Base-by-base conservation (phyloP, 2,329 filamentous ascomycete genomes). In the Monosporascus ibericus region DNA sequence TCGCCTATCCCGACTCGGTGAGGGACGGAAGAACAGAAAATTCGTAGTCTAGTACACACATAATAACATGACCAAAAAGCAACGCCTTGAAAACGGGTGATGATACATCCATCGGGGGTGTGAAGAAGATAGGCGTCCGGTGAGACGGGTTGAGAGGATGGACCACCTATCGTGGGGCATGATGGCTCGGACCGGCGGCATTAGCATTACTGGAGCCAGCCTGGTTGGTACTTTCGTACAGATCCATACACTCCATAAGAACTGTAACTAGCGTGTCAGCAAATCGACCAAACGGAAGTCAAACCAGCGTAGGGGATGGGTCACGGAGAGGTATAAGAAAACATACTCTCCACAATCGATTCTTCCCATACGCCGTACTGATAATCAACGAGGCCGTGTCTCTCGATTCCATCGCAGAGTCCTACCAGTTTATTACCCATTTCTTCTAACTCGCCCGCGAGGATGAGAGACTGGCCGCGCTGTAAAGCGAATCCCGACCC, bases 311-410 rank as follows among this genome's bases (percentile, higher is more conserved):
- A n/a, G 37, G 40, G 20, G 14, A 17, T 39, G 47, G n/a, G 37
- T 53, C 6, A 50, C 24, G 37, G 38, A 36, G 44, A 34, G 11
- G 30, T 14, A 34, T 9, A 18, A 34, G 17, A 48, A 47, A 24
- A 78, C 88, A 72, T 76, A 96, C 92, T 80, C 53, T 82, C 81
- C 61, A 94, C 82, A 61, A 97, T 96, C 65, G 89, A 85, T 66
- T 97, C 92, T 71, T 97, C 94, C 82, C 90, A 95, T 25, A 97
- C 89, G 8, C 94, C 94, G 74, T 96, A 95, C 65, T 97, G 88
- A 68, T 97, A 99, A 72, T 99, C 94, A 11, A 99, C 90, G 47
- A 99, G 75, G n/a, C 94, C 94, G 66, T 95, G 86, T 60, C 87
- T 86, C 70, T 97, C 92, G 56, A 97, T 81, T 48, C 82, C 82